Evolutionary conservation across 2,329 filamentous ascomycete species (phyloP), one percentile per base, ranked within the genome.

Genomic region (Aspergillus proliferans): DNA sequence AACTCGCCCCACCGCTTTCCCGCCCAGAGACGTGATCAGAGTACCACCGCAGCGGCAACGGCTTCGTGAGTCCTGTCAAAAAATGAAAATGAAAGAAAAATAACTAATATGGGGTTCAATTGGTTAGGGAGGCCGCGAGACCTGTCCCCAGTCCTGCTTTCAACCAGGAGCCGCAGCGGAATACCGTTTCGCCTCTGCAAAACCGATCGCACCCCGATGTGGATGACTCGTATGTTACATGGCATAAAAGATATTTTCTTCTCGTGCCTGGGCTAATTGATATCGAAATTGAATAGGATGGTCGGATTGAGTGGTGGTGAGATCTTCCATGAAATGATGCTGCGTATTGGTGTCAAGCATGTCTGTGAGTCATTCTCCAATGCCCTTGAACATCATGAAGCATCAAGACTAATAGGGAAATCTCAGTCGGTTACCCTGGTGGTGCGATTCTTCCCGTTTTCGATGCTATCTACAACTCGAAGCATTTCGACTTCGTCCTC

Each of bases 261-360:
- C 2, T 12, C 10, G 8, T 40, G 19, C 8, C 9, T 22, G 38
- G 45, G 46, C 51, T 55, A 34, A 57, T 26, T 12, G 22, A 30
- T 26, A n/a, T 14, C 22, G 30, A 24, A 14, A 8, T 46, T 40
- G 46, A 46, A 48, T 58, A 88, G 85, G 52, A 95, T 97, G 71
- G 89, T 97, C 65, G 92, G 92, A 55, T 92, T 91, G 79, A 95
- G 84, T 45, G 92, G 93, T 66, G 93, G 93, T 66, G 86, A 96
- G 72, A 96, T 97, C 61, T 95, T 97, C 73, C 91, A 97, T 71
- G 92, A 97, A 75, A 97, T 97, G 92, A 96, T 98, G 91, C 79
- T 95, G 53, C 81, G 92, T 65, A 87, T 92, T 61, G 82, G 79
- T 60, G 92, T 98, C 49, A 93, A 96, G 76, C 89, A 96, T 70